A percentile compares a stretch with the other conserved stretches of the same genome.
Conservation (phyloP, 192 early-diverging fungal genomes). For the Rhizoclosmatium sp. region DNA sequence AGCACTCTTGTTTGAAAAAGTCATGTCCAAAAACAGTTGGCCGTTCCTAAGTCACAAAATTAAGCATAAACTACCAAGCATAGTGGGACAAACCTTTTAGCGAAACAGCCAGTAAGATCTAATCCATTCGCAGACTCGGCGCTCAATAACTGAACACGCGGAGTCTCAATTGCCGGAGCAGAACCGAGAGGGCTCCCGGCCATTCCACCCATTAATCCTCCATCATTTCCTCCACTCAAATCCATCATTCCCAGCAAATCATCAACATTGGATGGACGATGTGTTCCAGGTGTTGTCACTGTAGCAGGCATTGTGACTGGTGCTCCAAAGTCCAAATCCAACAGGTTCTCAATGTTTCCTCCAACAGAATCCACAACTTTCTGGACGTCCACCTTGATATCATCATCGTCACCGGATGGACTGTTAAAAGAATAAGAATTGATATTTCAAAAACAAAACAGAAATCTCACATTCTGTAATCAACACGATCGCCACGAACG, state of each 20-base stretch:
- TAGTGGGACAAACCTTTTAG: conserved; percentile 19
- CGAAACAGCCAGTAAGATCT: conserved; percentile 46
- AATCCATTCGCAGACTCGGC: conserved; percentile 45
- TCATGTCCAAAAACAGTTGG: conserved; percentile 68
- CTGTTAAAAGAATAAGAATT: conserved; percentile 10
- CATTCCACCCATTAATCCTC: background rate
- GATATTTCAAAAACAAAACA: conserved; percentile 20
- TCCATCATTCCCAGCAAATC: conserved; percentile 60
- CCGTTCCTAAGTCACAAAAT: conserved; percentile 53
- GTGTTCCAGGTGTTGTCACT: conserved; percentile 19
- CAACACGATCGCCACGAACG: conserved; percentile 51
- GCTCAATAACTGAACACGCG: conserved; percentile 43
- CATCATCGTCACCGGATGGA: conserved; percentile 48
- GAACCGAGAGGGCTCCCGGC: conserved; percentile 8
- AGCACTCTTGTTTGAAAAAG: conserved; percentile 62
- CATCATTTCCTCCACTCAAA: conserved; percentile 7
- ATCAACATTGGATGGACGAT: conserved; percentile 35
- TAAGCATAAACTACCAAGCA: background rate
- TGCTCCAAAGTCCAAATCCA: conserved; percentile 77
- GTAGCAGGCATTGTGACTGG: conserved; percentile 42
- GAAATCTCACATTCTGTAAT: conserved; percentile 37
- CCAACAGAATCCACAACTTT: conserved; percentile 39
- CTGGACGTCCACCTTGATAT: conserved; percentile 55
- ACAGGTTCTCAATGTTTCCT: conserved; percentile 69
- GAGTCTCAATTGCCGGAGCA: conserved; percentile 15